Percentiles rank a stretch among this genome's conserved stretches.
Conservation (phyloP, 2,329 filamentous ascomycete species). For the Clarireedia homoeocarpa region DNA sequence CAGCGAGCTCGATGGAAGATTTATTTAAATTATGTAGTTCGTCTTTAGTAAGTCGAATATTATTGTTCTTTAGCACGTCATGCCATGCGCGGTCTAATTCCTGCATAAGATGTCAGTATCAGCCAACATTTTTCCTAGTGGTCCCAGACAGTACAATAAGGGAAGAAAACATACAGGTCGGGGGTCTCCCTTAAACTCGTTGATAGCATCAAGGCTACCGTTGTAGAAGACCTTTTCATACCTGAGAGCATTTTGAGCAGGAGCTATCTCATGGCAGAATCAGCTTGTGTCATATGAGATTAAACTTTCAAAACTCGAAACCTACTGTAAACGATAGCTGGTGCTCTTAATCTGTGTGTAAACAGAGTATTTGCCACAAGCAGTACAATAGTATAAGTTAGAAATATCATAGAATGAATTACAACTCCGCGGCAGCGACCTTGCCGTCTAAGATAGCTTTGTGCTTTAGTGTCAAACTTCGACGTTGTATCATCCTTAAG, state of each 20-base stretch:
- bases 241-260: not conserved
- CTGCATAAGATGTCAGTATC: not conserved
- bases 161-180: not conserved
- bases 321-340: not conserved
- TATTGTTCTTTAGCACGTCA: not conserved
- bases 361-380: not conserved
- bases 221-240: constrained; percentile 5
- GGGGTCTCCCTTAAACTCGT: not conserved
- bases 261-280: not conserved
- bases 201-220: not conserved
- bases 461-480: not conserved
- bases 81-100: constrained; percentile 1
- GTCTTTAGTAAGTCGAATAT: not conserved
- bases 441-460: not conserved
- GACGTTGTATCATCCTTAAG: not conserved
- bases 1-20: not conserved
- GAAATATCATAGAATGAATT: not conserved
- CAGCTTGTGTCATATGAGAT: not conserved
- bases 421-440: not conserved
- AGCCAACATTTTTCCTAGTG: not conserved
- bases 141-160: not conserved
- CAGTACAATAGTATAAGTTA: not conserved
- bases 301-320: not conserved
- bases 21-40: not conserved
- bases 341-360: not conserved